Conservation (phyloP, 805 yeast species). For the Lachancea cidri region DNA sequence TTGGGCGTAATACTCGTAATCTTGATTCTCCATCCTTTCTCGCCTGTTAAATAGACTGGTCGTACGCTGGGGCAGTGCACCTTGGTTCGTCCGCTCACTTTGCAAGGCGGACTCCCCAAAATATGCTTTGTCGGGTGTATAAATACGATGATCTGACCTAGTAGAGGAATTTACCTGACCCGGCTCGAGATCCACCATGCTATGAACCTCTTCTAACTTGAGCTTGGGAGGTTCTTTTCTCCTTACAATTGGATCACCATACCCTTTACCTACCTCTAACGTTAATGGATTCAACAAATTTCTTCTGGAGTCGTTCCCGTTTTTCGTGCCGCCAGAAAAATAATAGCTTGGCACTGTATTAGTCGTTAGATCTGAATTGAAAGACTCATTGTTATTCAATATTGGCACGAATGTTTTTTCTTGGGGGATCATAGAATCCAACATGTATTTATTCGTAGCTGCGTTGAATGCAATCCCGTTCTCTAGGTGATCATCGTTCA, state of each 20-base stretch:
- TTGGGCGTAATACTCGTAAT: constrained; percentile 11
- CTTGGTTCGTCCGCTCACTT: not conserved
- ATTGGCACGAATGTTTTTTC: not conserved
- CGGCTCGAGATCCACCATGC: not conserved
- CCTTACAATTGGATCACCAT: too few species aligned
- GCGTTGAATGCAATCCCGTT: not conserved
- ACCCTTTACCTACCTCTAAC: too few species aligned
- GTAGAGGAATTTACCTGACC: too few species aligned
- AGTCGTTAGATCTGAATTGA: not conserved
- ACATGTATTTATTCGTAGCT: constrained; percentile 1
- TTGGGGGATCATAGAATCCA: not conserved
- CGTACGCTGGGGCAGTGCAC: constrained; percentile 2
- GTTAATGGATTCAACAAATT: constrained; percentile 1
- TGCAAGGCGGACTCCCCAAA: constrained; percentile 3
- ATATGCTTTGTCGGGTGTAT: constrained; percentile 5
- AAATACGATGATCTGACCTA: too few species aligned
- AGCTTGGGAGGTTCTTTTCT: too few species aligned
- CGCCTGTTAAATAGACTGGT: constrained; percentile 16
- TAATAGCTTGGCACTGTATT: constrained; percentile 2
- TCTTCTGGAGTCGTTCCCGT: constrained; percentile 1
- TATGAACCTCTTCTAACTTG: too few species aligned
- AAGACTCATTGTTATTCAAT: not conserved
- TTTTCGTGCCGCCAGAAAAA: not conserved
- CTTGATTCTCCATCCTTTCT: constrained; percentile 17
- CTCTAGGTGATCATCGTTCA: not conserved